phyloP scores from a whole-genome alignment of 257 asterid genomes.

The Petunia secreta region DNA sequence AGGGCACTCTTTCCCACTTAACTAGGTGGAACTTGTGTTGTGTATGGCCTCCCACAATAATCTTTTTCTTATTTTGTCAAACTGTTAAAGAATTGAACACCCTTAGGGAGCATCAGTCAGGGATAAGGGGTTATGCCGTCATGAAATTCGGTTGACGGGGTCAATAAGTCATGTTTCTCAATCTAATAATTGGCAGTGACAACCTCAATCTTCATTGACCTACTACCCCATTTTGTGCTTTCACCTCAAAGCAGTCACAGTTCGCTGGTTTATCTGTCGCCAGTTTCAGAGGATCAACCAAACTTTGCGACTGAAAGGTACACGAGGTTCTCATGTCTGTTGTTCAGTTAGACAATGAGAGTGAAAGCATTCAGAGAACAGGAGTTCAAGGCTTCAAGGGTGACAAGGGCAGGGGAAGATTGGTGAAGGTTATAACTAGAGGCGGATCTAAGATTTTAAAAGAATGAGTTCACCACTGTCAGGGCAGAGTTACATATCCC shows the following conservation, averaged over 20 bases:
- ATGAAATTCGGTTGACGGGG: not conserved
- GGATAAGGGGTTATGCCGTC: not conserved
- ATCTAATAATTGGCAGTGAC: conserved; percentile 18
- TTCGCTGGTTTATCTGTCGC: not conserved
- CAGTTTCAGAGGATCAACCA: not conserved
- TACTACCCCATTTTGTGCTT: not conserved
- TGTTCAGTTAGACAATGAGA: not conserved
- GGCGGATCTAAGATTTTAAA: too few relatives aligned
- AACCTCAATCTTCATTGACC: not conserved
- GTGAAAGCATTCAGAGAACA: not conserved
- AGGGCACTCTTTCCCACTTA: too few relatives aligned
- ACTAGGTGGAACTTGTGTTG: too few relatives aligned
- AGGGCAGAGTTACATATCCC: too few relatives aligned
- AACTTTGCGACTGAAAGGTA: not conserved
- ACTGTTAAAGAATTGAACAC: not conserved
- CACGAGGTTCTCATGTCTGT: not conserved
- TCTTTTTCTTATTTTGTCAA: too few relatives aligned
- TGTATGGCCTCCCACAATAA: too few relatives aligned
- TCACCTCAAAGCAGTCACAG: not conserved
- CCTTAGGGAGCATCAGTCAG: not conserved
- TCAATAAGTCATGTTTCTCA: not conserved
- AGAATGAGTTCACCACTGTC: too few relatives aligned
- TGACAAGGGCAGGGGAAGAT: not conserved
- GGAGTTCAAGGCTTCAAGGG: not conserved
- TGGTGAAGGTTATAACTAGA: not conserved